Conservation (phyloP, 2,329 filamentous ascomycete genomes). For the Diaporthe sp. region DNA sequence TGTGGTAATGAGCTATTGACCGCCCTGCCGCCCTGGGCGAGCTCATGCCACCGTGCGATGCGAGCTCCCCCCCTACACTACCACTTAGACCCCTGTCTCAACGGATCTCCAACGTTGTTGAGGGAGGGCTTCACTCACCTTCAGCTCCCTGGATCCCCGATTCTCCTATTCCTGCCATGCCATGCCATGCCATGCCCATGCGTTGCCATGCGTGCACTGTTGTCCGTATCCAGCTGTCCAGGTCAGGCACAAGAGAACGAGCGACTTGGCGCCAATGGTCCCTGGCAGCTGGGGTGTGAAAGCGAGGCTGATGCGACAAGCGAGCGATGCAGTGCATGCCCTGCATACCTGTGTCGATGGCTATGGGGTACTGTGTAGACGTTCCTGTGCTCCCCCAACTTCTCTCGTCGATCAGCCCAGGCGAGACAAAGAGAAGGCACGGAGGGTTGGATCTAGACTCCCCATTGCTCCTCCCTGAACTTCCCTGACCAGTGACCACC, state of each 20-base stretch:
- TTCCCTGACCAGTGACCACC: neutral
- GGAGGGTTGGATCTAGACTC: neutral
- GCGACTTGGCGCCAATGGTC: slow-evolving; percentile 4
- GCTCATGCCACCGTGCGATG: slow-evolving; percentile 15
- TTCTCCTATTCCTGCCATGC: slow-evolving; percentile 17
- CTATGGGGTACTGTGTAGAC: no score
- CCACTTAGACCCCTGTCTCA: slow-evolving; percentile 8
- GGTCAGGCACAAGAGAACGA: slow-evolving; percentile 5
- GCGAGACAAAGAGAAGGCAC: slow-evolving; percentile 19
- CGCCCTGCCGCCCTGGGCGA: slow-evolving; percentile 21
- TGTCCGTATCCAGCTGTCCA: neutral
- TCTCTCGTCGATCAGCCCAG: neutral
- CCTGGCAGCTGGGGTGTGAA: neutral
- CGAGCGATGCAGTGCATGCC: neutral
- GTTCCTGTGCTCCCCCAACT: slow-evolving; percentile 8
- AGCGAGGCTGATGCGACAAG: slow-evolving; percentile 9
- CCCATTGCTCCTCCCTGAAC: neutral
- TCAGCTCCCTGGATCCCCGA: neutral
- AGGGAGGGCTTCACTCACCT: neutral
- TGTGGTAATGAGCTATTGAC: slow-evolving; percentile 37
- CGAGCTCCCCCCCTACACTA: slow-evolving; percentile 11
- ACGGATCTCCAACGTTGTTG: slow-evolving; percentile 30
- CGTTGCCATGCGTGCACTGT: neutral
- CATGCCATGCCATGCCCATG: slow-evolving; percentile 7
- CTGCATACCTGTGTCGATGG: no score